Percentiles rank a stretch among this genome's conserved stretches.
These are phyloP conservation scores for Coemansia sp. DNA, from an alignment of 192 early-diverging fungal species.

Conservation along the genomic window DNA sequence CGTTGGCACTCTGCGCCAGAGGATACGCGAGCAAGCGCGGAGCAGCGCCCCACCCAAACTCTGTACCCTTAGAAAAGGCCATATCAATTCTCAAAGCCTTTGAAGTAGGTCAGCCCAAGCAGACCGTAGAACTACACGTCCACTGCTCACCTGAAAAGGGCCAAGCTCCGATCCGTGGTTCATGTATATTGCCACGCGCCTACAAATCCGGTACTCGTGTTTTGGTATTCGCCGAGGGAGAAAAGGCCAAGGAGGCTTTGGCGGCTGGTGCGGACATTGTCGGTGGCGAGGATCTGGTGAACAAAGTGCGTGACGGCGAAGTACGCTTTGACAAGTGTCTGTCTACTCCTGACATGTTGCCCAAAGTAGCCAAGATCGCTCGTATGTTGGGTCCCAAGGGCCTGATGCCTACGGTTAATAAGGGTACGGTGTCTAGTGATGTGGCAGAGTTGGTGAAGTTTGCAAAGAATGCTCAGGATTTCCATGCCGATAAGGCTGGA, in stretches of 20 bases:
- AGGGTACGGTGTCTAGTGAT: conserved; percentile 83
- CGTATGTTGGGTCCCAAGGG: conserved; percentile 90
- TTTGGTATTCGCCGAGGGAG: conserved; percentile 88
- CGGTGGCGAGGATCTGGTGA: conserved; percentile 86
- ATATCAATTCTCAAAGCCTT: conserved; percentile 63
- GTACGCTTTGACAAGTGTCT: conserved; percentile 84
- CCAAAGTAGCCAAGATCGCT: conserved; percentile 85
- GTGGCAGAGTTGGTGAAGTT: conserved; percentile 65
- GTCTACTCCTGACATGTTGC: conserved; percentile 88
- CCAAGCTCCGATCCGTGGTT: conserved; percentile 79
- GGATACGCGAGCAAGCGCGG: conserved; percentile 25
- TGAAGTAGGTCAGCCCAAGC: conserved; percentile 65
- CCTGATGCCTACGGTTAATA: conserved; percentile 92
- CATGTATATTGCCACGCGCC: conserved; percentile 72
- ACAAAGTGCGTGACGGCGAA: conserved; percentile 63
- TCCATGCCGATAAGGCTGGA: conserved; percentile 72
- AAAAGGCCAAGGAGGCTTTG: conserved; percentile 78
- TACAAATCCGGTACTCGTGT: conserved; percentile 59
- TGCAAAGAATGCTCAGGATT: conserved; percentile 73
- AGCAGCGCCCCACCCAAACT: conserved; percentile 47
- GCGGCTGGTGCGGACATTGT: conserved; percentile 82
- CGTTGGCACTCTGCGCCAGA: neutral
- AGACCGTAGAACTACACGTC: conserved; percentile 70
- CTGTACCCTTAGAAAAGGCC: conserved; percentile 55
- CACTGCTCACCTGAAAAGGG: conserved; percentile 77